Evolutionary conservation across 495 filamentous ascomycete species (phyloP).

Genomic region (Podospora australis): DNA sequence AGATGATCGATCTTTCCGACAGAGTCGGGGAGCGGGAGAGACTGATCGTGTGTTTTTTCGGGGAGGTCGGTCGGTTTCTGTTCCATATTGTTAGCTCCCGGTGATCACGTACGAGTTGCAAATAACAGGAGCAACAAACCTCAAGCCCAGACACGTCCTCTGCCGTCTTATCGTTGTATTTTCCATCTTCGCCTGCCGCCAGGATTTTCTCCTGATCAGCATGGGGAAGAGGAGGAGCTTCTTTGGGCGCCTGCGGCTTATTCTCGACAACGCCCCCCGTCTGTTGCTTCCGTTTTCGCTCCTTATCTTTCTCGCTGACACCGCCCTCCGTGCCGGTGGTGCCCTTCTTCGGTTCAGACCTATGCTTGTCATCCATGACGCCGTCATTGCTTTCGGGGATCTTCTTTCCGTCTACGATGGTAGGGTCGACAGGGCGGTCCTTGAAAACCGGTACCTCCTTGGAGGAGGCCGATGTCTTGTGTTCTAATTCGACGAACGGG

Average conservation of each 20-base stretch:
- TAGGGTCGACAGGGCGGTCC: slow-evolving; percentile 41
- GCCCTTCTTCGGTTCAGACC: slow-evolving; percentile 67
- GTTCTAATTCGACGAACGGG: slow-evolving; percentile 70
- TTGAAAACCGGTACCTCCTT: slow-evolving; percentile 42
- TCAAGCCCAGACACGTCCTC: slow-evolving; percentile 56
- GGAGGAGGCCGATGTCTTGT: slow-evolving; percentile 27
- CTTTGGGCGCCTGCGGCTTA: slow-evolving; percentile 74
- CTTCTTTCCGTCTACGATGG: slow-evolving; percentile 53
- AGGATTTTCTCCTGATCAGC: slow-evolving; percentile 59
- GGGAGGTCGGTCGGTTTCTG: slow-evolving; percentile 82
- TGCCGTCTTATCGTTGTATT: slow-evolving; percentile 24
- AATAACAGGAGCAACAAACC: slow-evolving; percentile 38
- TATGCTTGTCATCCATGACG: slow-evolving; percentile 82
- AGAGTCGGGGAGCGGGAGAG: slow-evolving; percentile 64
- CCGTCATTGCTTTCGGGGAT: slow-evolving; percentile 77
- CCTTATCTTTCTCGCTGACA: slow-evolving; percentile 75
- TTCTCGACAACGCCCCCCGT: slow-evolving; percentile 61
- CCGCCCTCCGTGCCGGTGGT: slow-evolving; percentile 84
- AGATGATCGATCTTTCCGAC: slow-evolving; percentile 56
- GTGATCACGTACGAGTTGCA: neutral
- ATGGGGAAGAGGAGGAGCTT: slow-evolving; percentile 73
- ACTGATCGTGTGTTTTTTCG: slow-evolving; percentile 70
- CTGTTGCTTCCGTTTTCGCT: slow-evolving; percentile 52
- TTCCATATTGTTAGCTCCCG: slow-evolving; percentile 10
- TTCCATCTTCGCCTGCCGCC: slow-evolving; percentile 34